phyloP scores from a whole-genome alignment of 176 grass and related monocot species.

The Typha latifolia region DNA sequence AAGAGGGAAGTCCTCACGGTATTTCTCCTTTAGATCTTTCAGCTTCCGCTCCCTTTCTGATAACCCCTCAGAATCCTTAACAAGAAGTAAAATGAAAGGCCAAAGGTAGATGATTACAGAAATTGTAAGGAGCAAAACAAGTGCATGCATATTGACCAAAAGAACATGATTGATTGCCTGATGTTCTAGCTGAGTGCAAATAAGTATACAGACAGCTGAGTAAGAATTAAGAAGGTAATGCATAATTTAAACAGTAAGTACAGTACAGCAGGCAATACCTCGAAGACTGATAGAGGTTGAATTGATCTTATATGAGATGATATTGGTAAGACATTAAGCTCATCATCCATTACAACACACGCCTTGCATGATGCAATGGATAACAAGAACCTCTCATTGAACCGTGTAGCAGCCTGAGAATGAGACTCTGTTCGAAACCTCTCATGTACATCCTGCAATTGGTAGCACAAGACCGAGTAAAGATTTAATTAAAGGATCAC shows the following conservation, averaged over 20 bases:
- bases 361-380: slow-evolving; percentile 86
- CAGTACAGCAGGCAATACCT: slow-evolving; percentile 29
- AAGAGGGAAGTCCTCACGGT: slow-evolving; percentile 74
- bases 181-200: not conserved
- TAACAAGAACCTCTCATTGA: slow-evolving; percentile 87
- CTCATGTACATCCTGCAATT: slow-evolving; percentile 79
- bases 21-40: slow-evolving; percentile 76
- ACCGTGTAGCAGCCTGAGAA: slow-evolving; percentile 50
- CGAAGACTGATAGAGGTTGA: slow-evolving; percentile 41
- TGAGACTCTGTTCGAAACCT: slow-evolving; percentile 98
- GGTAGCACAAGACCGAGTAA: not conserved
- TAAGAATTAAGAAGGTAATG: not conserved
- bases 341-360: slow-evolving; percentile 94
- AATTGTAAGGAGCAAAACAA: not conserved
- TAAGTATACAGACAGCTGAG: not conserved
- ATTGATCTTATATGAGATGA: slow-evolving; percentile 67
- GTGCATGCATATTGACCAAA: not conserved
- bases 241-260: not conserved
- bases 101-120: not conserved
- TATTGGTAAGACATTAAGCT: slow-evolving; percentile 92
- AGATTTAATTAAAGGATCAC: too few species aligned
- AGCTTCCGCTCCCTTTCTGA: slow-evolving; percentile 74
- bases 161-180: too few species aligned
- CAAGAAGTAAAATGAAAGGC: slow-evolving; percentile 1
- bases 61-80: slow-evolving; percentile 73